Base-by-base conservation (phyloP, 768 basidiomycete genomes). In the Pluteus cervinus region DNA sequence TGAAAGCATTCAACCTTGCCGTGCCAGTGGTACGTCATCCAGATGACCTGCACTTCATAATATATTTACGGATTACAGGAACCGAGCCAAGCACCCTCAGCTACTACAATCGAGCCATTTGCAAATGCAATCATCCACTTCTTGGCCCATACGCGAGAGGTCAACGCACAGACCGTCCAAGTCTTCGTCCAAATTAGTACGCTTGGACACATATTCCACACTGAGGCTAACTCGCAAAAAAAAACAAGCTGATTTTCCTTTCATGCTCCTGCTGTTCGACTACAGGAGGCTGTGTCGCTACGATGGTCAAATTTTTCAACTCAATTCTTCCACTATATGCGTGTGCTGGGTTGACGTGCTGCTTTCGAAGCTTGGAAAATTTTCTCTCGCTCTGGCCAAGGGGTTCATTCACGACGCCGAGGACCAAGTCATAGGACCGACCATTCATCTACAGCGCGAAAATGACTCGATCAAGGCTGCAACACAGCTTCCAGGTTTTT, bases 281-380 rank as follows among this genome's bases (percentile, higher is more conserved):
- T 69, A 74, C 39, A 65, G 83, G 40, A 62, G 53, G 34, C 53
- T 66, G 24, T 75, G 76, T 47, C 73, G 69, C 36, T 30, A 42
- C 21, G 58, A 73, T 32, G 73, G 54, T 62, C 22, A 26, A 55
- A n/a, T 21, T 45, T 4, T 40, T 44, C 9, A 44, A 40, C n/a
- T 32, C 55, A 23, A 33, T 51, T 23, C 29, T 57, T 12, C 49
- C 9, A 28, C 53, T 7, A 52, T 64, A 9, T 42, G 71, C n/a
- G 57, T 79, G 36, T 85, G 75, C 48, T 86, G 80, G 78, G 75
- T 75, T 7, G 83, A 87, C 40, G 58, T 70, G 33, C 39, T 85
- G 5, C 50, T 87, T 16, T 69, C 69, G 7, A 75, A 66, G 45
- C 50, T 86, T 5, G 66, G 71, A 22, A 61, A 69, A n/a, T 48